These are phyloP conservation scores for Sporothrix dimorphospora DNA, from an alignment of 2,329 filamentous ascomycete species.

Conservation along the genomic window DNA sequence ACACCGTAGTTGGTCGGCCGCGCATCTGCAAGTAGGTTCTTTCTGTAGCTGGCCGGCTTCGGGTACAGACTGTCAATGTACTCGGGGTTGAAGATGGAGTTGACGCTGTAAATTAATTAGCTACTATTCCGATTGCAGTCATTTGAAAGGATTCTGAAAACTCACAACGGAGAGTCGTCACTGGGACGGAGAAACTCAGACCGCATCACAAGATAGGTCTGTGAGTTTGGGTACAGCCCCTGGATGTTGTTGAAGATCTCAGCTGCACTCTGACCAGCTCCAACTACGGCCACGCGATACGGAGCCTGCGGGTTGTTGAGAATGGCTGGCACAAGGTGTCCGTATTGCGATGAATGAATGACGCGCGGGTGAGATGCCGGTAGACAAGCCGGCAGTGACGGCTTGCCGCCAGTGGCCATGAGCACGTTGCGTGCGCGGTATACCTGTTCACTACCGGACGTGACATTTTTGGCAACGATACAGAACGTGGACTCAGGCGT, in stretches of 20 bases:
- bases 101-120: conserved; percentile 64
- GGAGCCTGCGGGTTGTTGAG: conserved; percentile 58
- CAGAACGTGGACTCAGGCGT: conserved; percentile 64
- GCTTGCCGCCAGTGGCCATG: conserved; percentile 61
- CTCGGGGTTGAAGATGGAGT: conserved; percentile 92
- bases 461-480: conserved; percentile 65
- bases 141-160: conserved; percentile 36
- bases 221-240: conserved; percentile 76
- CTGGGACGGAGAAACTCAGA: conserved; percentile 83
- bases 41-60: conserved; percentile 65
- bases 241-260: conserved; percentile 94
- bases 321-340: conserved; percentile 63
- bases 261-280: conserved; percentile 88
- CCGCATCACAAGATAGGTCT: conserved; percentile 78
- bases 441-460: conserved; percentile 57
- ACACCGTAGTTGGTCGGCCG: conserved; percentile 93
- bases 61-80: conserved; percentile 77
- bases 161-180: conserved; percentile 94
- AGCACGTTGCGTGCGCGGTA: conserved; percentile 68
- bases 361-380: conserved; percentile 72
- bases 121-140: not conserved
- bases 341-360: conserved; percentile 88
- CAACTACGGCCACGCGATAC: conserved; percentile 81
- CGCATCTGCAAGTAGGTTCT: conserved; percentile 65
- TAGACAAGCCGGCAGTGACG: conserved; percentile 70